phyloP scores from a whole-genome alignment of 2,329 filamentous ascomycete genomes.

The Chaetoscypha palmicola region DNA sequence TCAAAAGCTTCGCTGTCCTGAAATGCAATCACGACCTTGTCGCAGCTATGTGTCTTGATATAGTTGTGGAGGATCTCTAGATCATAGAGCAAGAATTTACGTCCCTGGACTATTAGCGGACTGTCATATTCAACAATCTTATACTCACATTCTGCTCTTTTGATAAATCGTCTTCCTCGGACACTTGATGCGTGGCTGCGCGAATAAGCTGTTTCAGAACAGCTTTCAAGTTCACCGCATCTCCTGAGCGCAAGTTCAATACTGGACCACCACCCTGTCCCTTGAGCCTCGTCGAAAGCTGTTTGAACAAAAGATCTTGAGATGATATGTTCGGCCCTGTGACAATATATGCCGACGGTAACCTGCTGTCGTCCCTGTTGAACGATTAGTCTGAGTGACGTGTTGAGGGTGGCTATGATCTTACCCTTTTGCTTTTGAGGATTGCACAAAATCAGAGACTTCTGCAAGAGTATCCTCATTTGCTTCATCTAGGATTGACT shows the following conservation, averaged over 20 bases:
- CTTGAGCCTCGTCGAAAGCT: constrained; percentile 54
- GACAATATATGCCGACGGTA: constrained; percentile 64
- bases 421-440: constrained; percentile 28
- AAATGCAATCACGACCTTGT: constrained; percentile 63
- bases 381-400: no score
- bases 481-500: constrained; percentile 52
- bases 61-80: constrained; percentile 62
- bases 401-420: no score
- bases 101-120: constrained; percentile 38
- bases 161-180: constrained; percentile 44
- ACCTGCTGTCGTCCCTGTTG: constrained; percentile 14
- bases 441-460: constrained; percentile 49
- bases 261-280: constrained; percentile 46
- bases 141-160: constrained; percentile 42
- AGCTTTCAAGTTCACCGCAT: constrained; percentile 67
- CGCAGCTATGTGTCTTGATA: constrained; percentile 44
- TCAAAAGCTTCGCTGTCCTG: constrained; percentile 82
- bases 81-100: constrained; percentile 70
- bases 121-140: background rate
- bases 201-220: constrained; percentile 67
- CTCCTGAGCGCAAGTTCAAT: constrained; percentile 60
- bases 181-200: constrained; percentile 48
- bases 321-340: constrained; percentile 74
- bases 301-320: constrained; percentile 66
- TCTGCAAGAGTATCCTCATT: constrained; percentile 54